Evolutionary conservation across 768 basidiomycete genomes (phyloP), one percentile per base, ranked within the genome.

Genomic region (Multifurca ochricompacta): DNA sequence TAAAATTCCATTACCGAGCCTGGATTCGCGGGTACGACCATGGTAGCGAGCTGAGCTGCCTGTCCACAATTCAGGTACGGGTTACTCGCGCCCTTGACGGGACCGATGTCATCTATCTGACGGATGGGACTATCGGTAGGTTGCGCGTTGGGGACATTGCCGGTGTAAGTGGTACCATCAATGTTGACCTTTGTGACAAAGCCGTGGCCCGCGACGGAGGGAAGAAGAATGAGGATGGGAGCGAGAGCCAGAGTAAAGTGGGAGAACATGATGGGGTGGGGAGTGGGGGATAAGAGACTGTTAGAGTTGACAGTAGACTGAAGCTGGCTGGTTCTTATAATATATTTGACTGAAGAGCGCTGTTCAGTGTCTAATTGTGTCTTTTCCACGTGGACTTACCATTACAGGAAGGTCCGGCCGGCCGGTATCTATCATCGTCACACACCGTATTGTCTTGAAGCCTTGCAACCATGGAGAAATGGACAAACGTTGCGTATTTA

Each of bases 21-120:
- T 2, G 84, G 81, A 42, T 80, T 80, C n/a, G 76, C 82, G 30
- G 73, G 59, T 1, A 73, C 80, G 36, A 78, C 72, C 41, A 73
- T 66, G 3, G 71, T 45, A 1, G 80, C 83, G 0, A 70, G 64
- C 35, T 70, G 66, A 1, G 81, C 76, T 18, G 73, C 64, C n/a
- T 69, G 67, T 6, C 85, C 85, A 56, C 85, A 87, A 64, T 77
- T 83, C 4, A 83, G 23, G 37, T 67, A 69, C 3, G 75, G 62
- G 59, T 81, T 84, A 36, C 30, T 66, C 11, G 81, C 74, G 37
- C 78, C 79, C 63, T 85, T 77, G 54, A 78, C 74, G 3, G 78
- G 77, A 0, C 64, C 49, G 53, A 71, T 69, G 46, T 62, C 63
- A 51, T 67, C 61, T 34, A 78, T 71, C 53, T 70, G 71, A 35